Conservation (phyloP, 2,329 filamentous ascomycete species). For the Trichophyton equinum region DNA sequence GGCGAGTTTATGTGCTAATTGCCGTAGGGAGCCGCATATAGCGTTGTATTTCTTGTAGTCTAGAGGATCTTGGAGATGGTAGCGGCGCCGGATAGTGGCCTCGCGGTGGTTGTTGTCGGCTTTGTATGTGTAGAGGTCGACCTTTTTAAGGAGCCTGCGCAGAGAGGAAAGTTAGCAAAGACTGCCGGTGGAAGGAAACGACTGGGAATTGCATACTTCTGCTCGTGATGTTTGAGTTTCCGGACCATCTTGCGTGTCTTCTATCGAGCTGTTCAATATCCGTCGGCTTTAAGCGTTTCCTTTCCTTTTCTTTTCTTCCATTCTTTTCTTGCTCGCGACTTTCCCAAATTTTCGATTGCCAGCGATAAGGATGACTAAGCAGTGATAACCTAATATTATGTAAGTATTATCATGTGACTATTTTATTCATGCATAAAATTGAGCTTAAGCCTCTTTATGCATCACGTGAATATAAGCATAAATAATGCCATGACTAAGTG, state of each 20-base stretch:
- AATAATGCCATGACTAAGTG: not conserved
- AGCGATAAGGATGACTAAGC: not conserved
- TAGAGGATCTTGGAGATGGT: constrained; percentile 79
- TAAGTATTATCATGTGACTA: not conserved
- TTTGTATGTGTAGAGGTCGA: constrained; percentile 92
- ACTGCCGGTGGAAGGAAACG: not conserved
- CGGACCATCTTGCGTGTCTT: constrained; percentile 56
- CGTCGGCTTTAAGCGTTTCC: not conserved
- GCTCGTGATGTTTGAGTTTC: constrained; percentile 93
- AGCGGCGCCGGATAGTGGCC: constrained; percentile 64
- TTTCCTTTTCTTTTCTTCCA: not conserved
- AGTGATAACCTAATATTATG: not conserved
- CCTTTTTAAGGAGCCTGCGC: constrained; percentile 60
- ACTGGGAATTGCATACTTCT: constrained; percentile 43
- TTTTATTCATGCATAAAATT: not conserved
- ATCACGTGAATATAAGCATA: not conserved
- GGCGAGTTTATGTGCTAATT: constrained; percentile 78
- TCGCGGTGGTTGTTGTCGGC: constrained; percentile 78
- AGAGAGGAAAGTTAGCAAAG: constrained; percentile 8
- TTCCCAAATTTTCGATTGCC: not conserved
- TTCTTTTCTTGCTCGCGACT: not conserved
- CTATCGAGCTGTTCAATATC: not conserved
- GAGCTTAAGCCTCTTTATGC: not conserved
- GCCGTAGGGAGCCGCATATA: constrained; percentile 68
- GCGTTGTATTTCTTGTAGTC: constrained; percentile 62